phyloP scores from a whole-genome alignment of 495 filamentous ascomycete genomes.

The Aspergillus egyptiacus region DNA sequence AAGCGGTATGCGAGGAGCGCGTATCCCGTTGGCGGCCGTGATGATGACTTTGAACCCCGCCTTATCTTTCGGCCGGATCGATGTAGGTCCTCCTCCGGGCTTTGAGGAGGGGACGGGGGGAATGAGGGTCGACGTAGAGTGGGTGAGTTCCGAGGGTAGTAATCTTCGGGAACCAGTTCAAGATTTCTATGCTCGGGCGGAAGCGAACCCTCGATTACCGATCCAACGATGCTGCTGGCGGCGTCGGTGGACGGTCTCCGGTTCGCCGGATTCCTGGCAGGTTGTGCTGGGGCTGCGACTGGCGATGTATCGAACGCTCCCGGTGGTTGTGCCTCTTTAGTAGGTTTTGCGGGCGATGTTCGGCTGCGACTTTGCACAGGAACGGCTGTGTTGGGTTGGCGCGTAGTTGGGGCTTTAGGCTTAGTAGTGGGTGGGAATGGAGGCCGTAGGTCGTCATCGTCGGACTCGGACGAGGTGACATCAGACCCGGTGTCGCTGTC shows the following conservation, averaged over 20 bases:
- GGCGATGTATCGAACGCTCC: constrained; percentile 23
- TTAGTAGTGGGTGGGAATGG: constrained; percentile 7
- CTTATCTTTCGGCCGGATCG: constrained; percentile 21
- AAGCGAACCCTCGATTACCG: constrained; percentile 8
- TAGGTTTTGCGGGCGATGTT: constrained; percentile 22
- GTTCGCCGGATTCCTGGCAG: constrained; percentile 16
- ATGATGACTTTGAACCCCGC: constrained; percentile 23
- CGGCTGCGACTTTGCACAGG: constrained; percentile 17
- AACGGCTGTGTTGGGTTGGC: constrained; percentile 10
- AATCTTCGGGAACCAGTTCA: constrained; percentile 26
- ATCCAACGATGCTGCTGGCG: constrained; percentile 12
- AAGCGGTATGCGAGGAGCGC: constrained; percentile 60
- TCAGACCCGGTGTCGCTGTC: constrained; percentile 19
- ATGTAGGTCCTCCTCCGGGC: constrained; percentile 32
- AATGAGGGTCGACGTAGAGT: constrained; percentile 24
- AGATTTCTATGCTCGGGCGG: constrained; percentile 15
- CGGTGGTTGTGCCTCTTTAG: constrained; percentile 19
- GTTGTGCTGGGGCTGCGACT: constrained; percentile 21
- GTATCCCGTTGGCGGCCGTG: constrained; percentile 51
- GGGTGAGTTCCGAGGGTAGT: constrained; percentile 24
- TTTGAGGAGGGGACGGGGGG: constrained; percentile 36
- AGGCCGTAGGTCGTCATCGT: constrained; percentile 19
- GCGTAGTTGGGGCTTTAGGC: constrained; percentile 5
- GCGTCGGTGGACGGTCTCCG: constrained; percentile 21
- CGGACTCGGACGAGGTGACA: constrained; percentile 15